Evolutionary conservation across 208 protist species (phyloP).

Genomic region (Wallacemonas sp.): DNA sequence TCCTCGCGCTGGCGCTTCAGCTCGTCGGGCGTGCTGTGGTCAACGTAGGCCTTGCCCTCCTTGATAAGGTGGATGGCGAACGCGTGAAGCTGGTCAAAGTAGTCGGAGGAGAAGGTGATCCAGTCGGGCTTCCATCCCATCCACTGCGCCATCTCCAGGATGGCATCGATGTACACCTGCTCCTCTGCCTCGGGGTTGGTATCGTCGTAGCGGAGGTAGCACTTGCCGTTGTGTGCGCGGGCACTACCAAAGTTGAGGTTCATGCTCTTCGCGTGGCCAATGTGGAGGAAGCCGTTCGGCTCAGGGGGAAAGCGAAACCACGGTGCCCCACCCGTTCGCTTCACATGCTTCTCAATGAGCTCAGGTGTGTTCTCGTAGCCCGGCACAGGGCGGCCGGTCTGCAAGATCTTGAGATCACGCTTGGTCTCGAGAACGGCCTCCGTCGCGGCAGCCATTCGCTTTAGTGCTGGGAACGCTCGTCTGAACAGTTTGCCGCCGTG

Average conservation of each 20-base stretch:
- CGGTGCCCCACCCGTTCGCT: conserved; percentile 60
- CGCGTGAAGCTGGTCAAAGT: conserved; percentile 98
- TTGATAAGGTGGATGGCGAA: conserved; percentile 98
- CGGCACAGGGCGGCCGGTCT: conserved; percentile 78
- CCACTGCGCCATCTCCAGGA: conserved; percentile 91
- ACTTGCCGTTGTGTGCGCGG: conserved; percentile 90
- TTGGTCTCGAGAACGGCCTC: conserved; percentile 50
- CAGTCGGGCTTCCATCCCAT: conserved; percentile 91
- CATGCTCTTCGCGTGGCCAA: conserved; percentile 99
- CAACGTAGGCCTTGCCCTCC: conserved; percentile 97
- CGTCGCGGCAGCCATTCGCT: conserved; percentile 37
- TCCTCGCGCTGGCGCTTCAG: conserved; percentile 89
- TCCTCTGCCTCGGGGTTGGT: conserved; percentile 99
- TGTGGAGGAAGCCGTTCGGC: conserved; percentile 98
- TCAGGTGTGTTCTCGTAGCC: conserved; percentile 76
- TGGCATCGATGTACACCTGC: conserved; percentile 97
- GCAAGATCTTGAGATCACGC: conserved; percentile 69
- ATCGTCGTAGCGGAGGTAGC: conserved; percentile 98
- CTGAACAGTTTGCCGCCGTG: conserved; percentile 43
- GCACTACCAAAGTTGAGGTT: conserved; percentile 99
- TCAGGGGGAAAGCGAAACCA: conserved; percentile 96
- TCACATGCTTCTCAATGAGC: conserved; percentile 59
- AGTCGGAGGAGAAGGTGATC: conserved; percentile 98
- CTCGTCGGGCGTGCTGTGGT: conserved; percentile 96
- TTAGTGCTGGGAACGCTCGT: conserved; percentile 21